phyloP scores from a whole-genome alignment of 2,329 filamentous ascomycete genomes.

The Rasamsonia emersonii region DNA sequence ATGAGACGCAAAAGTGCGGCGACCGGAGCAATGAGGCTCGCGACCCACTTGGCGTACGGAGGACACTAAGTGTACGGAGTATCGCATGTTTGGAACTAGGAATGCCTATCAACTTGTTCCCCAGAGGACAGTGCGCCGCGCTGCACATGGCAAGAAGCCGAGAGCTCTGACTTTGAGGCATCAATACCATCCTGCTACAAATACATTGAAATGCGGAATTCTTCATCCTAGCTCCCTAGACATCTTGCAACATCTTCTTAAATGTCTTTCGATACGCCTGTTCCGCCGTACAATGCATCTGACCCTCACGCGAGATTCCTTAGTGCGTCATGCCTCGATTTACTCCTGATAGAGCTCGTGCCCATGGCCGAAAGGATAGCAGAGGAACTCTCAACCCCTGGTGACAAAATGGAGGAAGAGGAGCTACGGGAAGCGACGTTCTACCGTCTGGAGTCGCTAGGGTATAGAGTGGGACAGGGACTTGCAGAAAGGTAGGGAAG shows the following conservation, averaged over 20 bases:
- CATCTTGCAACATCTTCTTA: not conserved
- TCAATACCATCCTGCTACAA: too few relatives aligned
- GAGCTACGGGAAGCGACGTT: constrained; percentile 79
- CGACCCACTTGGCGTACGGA: too few relatives aligned
- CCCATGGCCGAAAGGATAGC: constrained; percentile 85
- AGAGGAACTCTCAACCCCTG: constrained; percentile 48
- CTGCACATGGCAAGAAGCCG: too few relatives aligned
- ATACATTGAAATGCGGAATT: too few relatives aligned
- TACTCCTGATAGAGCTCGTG: constrained; percentile 92
- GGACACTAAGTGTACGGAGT: too few relatives aligned
- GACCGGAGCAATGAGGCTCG: too few relatives aligned
- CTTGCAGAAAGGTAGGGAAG: constrained; percentile 87
- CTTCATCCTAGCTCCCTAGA: too few relatives aligned
- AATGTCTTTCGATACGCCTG: constrained; percentile 24
- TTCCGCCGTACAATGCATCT: constrained; percentile 60
- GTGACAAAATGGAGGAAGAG: constrained; percentile 43
- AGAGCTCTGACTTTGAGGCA: too few relatives aligned
- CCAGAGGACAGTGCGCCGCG: too few relatives aligned
- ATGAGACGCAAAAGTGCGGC: too few relatives aligned
- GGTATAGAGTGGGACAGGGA: constrained; percentile 87
- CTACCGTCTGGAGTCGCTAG: constrained; percentile 71
- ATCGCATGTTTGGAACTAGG: too few relatives aligned
- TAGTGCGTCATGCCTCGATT: constrained; percentile 78
- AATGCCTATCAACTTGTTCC: too few relatives aligned
- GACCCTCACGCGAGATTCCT: constrained; percentile 72